A percentile compares a stretch with the other conserved stretches of the same genome.
These are phyloP conservation scores for Leccinum angustisporum DNA, from an alignment of 1,284 basidiomycete genomes.

Conservation along the genomic window DNA sequence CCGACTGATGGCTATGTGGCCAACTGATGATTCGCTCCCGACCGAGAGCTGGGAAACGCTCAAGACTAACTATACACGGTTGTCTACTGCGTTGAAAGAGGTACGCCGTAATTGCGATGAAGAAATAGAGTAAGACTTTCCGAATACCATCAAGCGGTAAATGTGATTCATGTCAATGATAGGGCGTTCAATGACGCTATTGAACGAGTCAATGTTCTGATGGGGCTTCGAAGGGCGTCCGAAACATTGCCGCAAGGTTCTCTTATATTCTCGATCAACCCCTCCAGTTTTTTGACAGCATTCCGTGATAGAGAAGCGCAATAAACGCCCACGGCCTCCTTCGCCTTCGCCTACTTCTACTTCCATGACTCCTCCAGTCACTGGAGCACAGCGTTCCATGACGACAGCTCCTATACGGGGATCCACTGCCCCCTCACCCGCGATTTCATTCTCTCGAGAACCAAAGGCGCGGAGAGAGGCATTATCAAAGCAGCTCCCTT, in stretches of 20 bases:
- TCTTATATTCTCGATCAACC: not conserved
- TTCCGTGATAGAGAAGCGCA: constrained; percentile 58
- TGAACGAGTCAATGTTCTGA: constrained; percentile 65
- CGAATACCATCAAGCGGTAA: constrained; percentile 8
- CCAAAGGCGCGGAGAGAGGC: constrained; percentile 63
- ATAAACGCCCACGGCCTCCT: constrained; percentile 67
- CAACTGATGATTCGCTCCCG: constrained; percentile 63
- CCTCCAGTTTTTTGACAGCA: not conserved
- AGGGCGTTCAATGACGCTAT: constrained; percentile 72
- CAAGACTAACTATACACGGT: constrained; percentile 61
- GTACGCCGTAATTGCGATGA: constrained; percentile 58
- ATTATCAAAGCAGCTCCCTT: constrained; percentile 58
- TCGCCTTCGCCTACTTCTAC: constrained; percentile 59
- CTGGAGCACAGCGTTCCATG: constrained; percentile 43
- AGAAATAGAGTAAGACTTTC: constrained; percentile 57
- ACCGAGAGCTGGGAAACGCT: constrained; percentile 65
- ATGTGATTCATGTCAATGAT: constrained; percentile 12
- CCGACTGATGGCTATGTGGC: constrained; percentile 67
- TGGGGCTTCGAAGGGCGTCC: constrained; percentile 68
- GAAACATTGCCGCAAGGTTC: constrained; percentile 59
- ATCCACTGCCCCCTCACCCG: constrained; percentile 56
- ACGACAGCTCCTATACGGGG: constrained; percentile 46
- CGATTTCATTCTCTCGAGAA: constrained; percentile 60
- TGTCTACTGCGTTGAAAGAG: constrained; percentile 58
- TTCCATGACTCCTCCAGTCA: constrained; percentile 37